phyloP scores from a whole-genome alignment of 305 asterid species.

The Vinca major region DNA sequence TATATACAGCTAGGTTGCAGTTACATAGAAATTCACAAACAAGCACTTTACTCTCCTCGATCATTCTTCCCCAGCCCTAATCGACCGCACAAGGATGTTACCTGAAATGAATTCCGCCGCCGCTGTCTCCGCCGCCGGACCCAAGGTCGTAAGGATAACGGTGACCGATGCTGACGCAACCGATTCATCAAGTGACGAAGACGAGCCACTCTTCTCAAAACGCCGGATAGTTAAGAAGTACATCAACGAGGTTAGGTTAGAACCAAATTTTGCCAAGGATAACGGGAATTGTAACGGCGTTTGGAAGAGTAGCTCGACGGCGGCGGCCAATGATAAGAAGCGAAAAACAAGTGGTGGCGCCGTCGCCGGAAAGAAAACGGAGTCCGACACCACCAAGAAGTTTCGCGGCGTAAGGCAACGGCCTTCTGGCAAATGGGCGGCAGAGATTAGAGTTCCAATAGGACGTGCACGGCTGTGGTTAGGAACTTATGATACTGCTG shows the following conservation, averaged over 20 bases:
- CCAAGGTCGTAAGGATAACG: slow-evolving; percentile 49
- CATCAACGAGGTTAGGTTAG: slow-evolving; percentile 54
- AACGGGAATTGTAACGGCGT: slow-evolving; percentile 12
- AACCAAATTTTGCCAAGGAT: slow-evolving; percentile 16
- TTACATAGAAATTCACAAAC: too few species aligned
- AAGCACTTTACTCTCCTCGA: too few species aligned
- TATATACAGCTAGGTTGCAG: too few species aligned
- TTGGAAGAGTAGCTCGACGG: too few species aligned
- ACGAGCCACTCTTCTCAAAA: slow-evolving; percentile 11
- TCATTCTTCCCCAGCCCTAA: background rate
- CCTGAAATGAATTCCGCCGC: slow-evolving; percentile 7
- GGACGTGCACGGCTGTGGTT: slow-evolving; percentile 73
- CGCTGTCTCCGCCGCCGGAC: background rate
- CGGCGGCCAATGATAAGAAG: slow-evolving; percentile 15
- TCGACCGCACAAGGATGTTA: slow-evolving; percentile 19
- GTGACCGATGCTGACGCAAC: slow-evolving; percentile 82
- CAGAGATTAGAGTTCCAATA: slow-evolving; percentile 75
- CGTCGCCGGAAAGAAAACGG: slow-evolving; percentile 3
- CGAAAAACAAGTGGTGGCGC: slow-evolving; percentile 23
- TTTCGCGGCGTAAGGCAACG: slow-evolving; percentile 79
- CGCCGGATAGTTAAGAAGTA: slow-evolving; percentile 46
- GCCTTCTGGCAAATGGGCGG: slow-evolving; percentile 96
- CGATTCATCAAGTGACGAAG: slow-evolving; percentile 80
- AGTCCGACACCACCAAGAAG: slow-evolving; percentile 21
- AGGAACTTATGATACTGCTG: slow-evolving; percentile 76